These are phyloP conservation scores for Amphicarpaea edgeworthii DNA, from an alignment of 306 rosid genomes.

Conservation along the genomic window DNA sequence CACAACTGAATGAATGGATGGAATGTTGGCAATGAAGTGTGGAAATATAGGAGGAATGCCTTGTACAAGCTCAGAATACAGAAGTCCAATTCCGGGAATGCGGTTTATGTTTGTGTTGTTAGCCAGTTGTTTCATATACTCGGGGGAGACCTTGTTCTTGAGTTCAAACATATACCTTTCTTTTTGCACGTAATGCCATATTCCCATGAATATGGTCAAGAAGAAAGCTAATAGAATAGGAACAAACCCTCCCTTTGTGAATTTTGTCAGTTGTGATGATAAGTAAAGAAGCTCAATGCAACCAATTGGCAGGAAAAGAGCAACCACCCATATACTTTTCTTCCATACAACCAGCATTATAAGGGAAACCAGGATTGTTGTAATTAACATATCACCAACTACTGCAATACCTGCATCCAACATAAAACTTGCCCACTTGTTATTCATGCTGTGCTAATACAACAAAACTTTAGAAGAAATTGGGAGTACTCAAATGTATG, in stretches of 20 bases:
- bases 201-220: background rate
- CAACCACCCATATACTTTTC: background rate
- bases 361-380: background rate
- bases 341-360: background rate
- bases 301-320: background rate
- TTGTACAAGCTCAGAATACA: background rate
- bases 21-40: background rate
- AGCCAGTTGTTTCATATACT: background rate
- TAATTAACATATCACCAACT: background rate
- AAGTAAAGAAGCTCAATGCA: background rate
- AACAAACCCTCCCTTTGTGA: background rate
- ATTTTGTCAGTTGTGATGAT: background rate
- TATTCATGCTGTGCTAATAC: background rate
- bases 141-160: background rate
- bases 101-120: background rate
- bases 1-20: background rate
- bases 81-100: background rate
- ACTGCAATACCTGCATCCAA: background rate
- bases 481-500: background rate
- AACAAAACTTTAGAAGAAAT: background rate
- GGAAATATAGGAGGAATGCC: background rate
- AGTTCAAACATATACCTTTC: background rate
- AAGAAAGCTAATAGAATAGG: background rate
- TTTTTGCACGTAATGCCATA: background rate
- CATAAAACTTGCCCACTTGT: background rate